phyloP scores from a whole-genome alignment of 768 basidiomycete species.

The Termitomyces titanicus region DNA sequence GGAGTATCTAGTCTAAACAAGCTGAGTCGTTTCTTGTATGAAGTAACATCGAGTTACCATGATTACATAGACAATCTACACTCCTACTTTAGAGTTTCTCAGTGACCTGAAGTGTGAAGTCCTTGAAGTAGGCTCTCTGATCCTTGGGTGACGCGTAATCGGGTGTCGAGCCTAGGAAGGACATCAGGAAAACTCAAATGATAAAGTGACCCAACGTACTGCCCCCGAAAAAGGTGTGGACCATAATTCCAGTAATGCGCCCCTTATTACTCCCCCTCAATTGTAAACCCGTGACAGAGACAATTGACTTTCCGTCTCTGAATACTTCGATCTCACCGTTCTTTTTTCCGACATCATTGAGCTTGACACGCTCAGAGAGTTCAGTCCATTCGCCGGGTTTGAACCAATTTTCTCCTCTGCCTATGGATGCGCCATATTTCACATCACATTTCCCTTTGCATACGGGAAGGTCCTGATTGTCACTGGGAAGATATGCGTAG shows the following conservation, averaged over 20 bases:
- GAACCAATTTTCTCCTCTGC: slow-evolving; percentile 48
- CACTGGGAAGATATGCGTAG: slow-evolving; percentile 65
- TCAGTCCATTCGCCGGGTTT: slow-evolving; percentile 47
- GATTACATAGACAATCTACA: background rate
- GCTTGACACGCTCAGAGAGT: slow-evolving; percentile 49
- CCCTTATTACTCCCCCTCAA: slow-evolving; percentile 8
- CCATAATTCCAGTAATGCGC: slow-evolving; percentile 24
- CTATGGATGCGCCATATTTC: slow-evolving; percentile 45
- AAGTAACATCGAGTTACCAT: too few species aligned
- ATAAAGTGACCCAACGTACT: slow-evolving; percentile 3
- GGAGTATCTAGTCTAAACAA: background rate
- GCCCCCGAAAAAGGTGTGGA: slow-evolving; percentile 22
- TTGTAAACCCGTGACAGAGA: slow-evolving; percentile 1
- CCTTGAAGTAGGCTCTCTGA: slow-evolving; percentile 8
- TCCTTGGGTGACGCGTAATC: slow-evolving; percentile 1
- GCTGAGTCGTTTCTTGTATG: background rate
- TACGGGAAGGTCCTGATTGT: slow-evolving; percentile 27
- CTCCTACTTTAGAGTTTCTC: background rate
- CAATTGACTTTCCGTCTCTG: slow-evolving; percentile 29
- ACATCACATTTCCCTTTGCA: slow-evolving; percentile 38
- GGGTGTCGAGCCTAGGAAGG: slow-evolving; percentile 2
- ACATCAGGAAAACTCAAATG: background rate
- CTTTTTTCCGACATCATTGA: slow-evolving; percentile 49
- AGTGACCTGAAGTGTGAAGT: slow-evolving; percentile 2
- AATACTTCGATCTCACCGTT: slow-evolving; percentile 57